Conservation (phyloP, 176 grass and related monocot genomes). For the Aechmea fasciata region DNA sequence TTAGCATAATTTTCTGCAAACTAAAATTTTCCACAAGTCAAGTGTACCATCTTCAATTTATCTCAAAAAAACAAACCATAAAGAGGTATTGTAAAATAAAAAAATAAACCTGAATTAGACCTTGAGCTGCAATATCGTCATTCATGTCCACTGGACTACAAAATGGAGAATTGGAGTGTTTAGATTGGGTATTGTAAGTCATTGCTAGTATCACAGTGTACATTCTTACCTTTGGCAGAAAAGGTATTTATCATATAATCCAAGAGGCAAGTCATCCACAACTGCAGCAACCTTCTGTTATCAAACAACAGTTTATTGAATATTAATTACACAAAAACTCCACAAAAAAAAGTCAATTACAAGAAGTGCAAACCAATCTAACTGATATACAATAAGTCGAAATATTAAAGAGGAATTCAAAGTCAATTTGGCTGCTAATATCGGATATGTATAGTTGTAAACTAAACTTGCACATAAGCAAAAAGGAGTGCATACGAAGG, state of each 20-base stretch:
- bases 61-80: slow-evolving; percentile 18
- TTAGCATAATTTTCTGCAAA: slow-evolving; percentile 96
- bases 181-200: slow-evolving; percentile 1
- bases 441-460: not conserved
- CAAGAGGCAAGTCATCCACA: slow-evolving; percentile 75
- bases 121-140: slow-evolving; percentile 86
- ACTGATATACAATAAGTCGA: not conserved
- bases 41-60: not conserved
- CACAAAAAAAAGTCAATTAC: not conserved
- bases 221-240: slow-evolving; percentile 71
- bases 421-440: not conserved
- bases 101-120: slow-evolving; percentile 60
- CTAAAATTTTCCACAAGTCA: slow-evolving; percentile 27
- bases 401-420: not conserved
- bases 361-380: not conserved
- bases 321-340: not conserved
- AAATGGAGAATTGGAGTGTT: slow-evolving; percentile 13
- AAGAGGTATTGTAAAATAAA: slow-evolving; percentile 16
- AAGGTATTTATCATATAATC: slow-evolving; percentile 79
- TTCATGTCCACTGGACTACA: slow-evolving; percentile 75
- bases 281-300: slow-evolving; percentile 87
- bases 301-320: slow-evolving; percentile 1
- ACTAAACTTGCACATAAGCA: not conserved
- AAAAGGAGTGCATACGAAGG: not conserved
- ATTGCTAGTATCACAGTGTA: slow-evolving; percentile 1